Base-by-base conservation (phyloP, 352 stramenopile species). In the Pythium rhizo-oryzae region DNA sequence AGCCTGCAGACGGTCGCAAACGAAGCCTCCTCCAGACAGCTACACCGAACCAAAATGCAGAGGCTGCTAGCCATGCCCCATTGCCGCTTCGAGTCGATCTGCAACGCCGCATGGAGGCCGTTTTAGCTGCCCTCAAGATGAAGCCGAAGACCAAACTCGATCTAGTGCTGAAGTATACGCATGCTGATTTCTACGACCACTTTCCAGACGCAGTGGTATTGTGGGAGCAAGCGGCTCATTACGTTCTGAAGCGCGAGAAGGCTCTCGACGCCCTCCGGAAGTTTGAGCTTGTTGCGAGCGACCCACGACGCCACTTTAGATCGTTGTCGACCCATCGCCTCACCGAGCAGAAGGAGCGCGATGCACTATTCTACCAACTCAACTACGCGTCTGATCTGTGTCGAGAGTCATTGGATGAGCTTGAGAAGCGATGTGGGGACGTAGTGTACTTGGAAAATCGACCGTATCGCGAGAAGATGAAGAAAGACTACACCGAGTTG, bases 111-210 rank as follows among this genome's bases (percentile, higher is more conserved):
- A 88, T 93, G 79, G 83, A 90, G 59, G 64, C 57, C 0, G 81
- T 89, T 18, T 60, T 93, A 12, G 76, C 69, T 8, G 67, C 64
- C 1, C 67, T 93, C 13, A 67, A 72, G 33, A 67, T 92, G 59
- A 77, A 76, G 6, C 73, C 84, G 5, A 85, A 88, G 54, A 47
- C 67, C 2, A 93, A 93, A 28, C 67, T 90, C 6, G 75, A 84
- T 18, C 65, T 91, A 19, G 82, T 92, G n/a, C 75, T 92, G 11
- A 92, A 91, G 70, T 92, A 92, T 54, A 92, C 84, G 1, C 77
- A 89, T 13, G 70, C 59, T 0, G 78, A 85, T 33, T 58, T 82
- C 54, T 91, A 84, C 71, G 74, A 89, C 21, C 73, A 73, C 23
- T 90, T 93, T 43, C 64, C 80, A 24, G 71, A 78, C 19, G 85